Evolutionary conservation across 2,329 filamentous ascomycete genomes (phyloP).

Genomic region (Graphilbum fragrans): DNA sequence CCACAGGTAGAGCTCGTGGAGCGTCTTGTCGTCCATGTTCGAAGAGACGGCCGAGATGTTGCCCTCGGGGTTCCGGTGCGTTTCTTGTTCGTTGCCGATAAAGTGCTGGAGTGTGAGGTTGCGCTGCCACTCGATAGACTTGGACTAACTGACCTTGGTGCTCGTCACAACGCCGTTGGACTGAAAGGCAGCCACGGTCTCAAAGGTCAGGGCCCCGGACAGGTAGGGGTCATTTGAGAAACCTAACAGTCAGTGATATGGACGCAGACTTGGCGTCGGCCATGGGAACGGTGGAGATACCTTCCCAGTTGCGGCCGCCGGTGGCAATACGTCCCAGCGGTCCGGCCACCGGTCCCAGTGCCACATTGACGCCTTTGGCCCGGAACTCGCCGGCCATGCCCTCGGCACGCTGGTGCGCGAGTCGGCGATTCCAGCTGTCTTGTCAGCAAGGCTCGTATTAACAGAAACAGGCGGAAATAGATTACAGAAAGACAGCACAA

Average conservation of each 20-base stretch:
- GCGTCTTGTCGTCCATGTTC: conserved; percentile 29
- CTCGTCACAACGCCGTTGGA: neutral
- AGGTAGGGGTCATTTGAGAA: neutral
- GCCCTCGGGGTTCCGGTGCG: conserved; percentile 41
- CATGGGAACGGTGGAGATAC: no score
- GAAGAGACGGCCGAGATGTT: conserved; percentile 30
- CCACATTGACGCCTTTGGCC: conserved; percentile 61
- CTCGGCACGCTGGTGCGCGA: conserved; percentile 54
- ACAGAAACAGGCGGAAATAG: no score
- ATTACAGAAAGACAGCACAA: neutral
- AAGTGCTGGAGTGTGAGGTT: no score
- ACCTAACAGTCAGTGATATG: no score
- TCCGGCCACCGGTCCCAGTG: conserved; percentile 65
- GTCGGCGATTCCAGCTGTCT: conserved; percentile 59
- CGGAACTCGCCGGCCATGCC: conserved; percentile 69
- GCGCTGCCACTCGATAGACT: neutral
- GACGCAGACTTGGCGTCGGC: no score
- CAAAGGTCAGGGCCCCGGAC: neutral
- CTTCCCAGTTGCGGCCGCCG: conserved; percentile 51
- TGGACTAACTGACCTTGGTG: neutral
- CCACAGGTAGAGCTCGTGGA: conserved; percentile 36
- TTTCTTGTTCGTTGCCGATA: conserved; percentile 11
- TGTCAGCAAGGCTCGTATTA: neutral
- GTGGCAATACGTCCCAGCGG: conserved; percentile 48
- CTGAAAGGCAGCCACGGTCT: neutral